Evolutionary conservation across 1,284 basidiomycete genomes (phyloP).

Genomic region (Tilletiaria anomala): DNA sequence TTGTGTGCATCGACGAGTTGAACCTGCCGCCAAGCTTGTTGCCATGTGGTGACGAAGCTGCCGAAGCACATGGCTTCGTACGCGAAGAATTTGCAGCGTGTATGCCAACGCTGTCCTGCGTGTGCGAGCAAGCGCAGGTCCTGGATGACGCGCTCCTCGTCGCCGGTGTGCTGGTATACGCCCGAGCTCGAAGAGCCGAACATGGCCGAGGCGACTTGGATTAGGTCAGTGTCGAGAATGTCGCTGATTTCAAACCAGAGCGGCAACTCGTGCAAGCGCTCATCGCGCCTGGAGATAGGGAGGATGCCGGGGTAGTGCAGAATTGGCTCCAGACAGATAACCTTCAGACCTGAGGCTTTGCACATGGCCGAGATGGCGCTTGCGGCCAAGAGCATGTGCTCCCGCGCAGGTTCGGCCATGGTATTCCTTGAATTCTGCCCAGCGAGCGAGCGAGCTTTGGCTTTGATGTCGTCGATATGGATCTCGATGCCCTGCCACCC

Average conservation of each 20-base stretch:
- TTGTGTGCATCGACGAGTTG: too few relatives aligned
- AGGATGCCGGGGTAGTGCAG: slow-evolving; percentile 3
- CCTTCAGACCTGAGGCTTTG: too few relatives aligned
- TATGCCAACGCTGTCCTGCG: slow-evolving; percentile 1
- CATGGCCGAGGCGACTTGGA: slow-evolving; percentile 11
- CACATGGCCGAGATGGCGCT: too few relatives aligned
- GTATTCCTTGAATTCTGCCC: too few relatives aligned
- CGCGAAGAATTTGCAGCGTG: too few relatives aligned
- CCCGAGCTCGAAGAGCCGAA: background rate
- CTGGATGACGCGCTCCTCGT: background rate
- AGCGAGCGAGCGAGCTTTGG: background rate
- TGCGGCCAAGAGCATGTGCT: too few relatives aligned
- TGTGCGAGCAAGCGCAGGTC: slow-evolving; percentile 7
- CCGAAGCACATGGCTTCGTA: too few relatives aligned
- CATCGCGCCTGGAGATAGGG: background rate
- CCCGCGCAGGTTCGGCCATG: too few relatives aligned
- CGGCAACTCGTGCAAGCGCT: slow-evolving; percentile 1
- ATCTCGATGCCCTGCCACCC: slow-evolving; percentile 8
- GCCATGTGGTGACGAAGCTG: too few relatives aligned
- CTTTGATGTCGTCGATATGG: slow-evolving; percentile 9
- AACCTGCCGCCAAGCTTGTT: too few relatives aligned
- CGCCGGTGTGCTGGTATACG: slow-evolving; percentile 6
- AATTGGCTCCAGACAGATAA: too few relatives aligned
- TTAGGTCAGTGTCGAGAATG: slow-evolving; percentile 3
- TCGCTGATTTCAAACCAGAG: slow-evolving; percentile 1